Base-by-base conservation (phyloP, 2,329 filamentous ascomycete genomes). In the Chaetomiaceae sp. region DNA sequence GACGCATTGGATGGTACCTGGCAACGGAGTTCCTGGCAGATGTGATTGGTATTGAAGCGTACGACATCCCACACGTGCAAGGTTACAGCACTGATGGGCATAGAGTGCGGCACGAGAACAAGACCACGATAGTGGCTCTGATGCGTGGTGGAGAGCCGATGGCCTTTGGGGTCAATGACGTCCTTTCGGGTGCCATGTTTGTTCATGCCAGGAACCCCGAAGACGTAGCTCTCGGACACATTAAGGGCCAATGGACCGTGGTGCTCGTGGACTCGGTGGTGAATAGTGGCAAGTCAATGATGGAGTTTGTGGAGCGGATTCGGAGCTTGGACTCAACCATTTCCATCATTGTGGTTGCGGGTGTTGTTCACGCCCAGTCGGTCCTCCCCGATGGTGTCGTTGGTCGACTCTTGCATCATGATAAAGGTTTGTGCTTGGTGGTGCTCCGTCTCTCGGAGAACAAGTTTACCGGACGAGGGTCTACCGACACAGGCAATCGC, bases 131-230 rank as follows among this genome's bases (percentile, higher is more conserved):
- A 41, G 65, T 84, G 0, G 70, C 80, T 0, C 55, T 85, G n/a
- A 85, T 85, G 80, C 76, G 79, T 8, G 79, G 76, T 2, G 81
- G 81, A 8, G 79, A 83, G 55, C 71, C 80, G 0, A 80, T 86
- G 76, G 82, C 82, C 0, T 62, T 74, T 1, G 81, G 81, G 0
- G 68, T 86, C 40, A 78, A 64, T 55, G 70, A 79, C 0, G 75
- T 67, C 0, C 74, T 85, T 5, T 75, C 75, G 0, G 51, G 50
- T 0, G 77, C 79, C 4, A 71, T 67, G 60, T 80, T 82, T 46
- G 42, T 80, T 1, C 78, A 82, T 47, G 69, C 69, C 2, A 61
- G 57, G 1, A 5, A 43, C 3, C 63, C 71, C 0, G 47, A 60
- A 0, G 73, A 83, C 31, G 56, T 84, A 35, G 64, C 64, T 39